phyloP scores from a whole-genome alignment of 169 alveolate species.

The Miamiensis avidus region DNA sequence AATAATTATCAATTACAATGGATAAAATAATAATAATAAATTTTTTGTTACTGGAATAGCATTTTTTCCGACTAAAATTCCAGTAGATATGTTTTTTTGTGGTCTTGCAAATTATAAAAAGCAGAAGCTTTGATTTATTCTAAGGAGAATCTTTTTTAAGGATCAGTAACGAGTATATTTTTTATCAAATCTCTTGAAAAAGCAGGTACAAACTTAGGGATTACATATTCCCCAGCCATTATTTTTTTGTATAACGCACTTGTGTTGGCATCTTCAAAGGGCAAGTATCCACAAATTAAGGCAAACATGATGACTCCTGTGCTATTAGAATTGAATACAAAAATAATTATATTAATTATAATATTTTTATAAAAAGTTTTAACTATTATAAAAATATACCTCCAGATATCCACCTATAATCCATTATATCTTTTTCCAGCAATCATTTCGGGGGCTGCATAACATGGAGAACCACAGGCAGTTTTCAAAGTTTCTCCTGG shows the following conservation, averaged over 20 bases:
- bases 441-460: constrained; percentile 89
- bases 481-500: constrained; percentile 66
- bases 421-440: constrained; percentile 77
- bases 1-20: constrained; percentile 36
- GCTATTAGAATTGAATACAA: constrained; percentile 2
- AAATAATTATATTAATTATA: too few species aligned
- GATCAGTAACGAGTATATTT: constrained; percentile 58
- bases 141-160: constrained; percentile 42
- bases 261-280: constrained; percentile 72
- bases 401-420: constrained; percentile 73
- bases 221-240: constrained; percentile 50
- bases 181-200: constrained; percentile 75
- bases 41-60: neutral
- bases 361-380: too few species aligned
- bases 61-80: neutral
- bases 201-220: constrained; percentile 66
- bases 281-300: constrained; percentile 73
- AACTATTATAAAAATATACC: neutral
- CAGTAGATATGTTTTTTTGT: neutral
- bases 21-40: constrained; percentile 1
- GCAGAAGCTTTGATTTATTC: constrained; percentile 5
- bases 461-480: constrained; percentile 87
- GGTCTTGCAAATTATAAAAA: neutral
- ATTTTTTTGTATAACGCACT: constrained; percentile 70
- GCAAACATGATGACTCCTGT: constrained; percentile 74